Base-by-base conservation (phyloP, 495 filamentous ascomycete genomes). In the Darksidea phi region DNA sequence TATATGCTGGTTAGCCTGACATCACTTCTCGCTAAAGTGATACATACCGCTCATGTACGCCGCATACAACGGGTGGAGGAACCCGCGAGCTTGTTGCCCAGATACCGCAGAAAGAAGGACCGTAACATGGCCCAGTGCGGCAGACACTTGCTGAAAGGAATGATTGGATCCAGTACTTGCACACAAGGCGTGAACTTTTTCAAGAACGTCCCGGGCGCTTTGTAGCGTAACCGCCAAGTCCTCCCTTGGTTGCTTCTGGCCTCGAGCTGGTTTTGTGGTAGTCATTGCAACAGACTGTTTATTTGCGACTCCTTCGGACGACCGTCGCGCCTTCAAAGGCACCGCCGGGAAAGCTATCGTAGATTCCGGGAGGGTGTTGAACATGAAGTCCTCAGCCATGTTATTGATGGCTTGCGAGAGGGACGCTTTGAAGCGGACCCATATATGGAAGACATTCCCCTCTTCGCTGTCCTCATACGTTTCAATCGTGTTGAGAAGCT, bases 291-390 rank as follows among this genome's bases (percentile, higher is more conserved):
- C 32, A 32, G 38, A 15, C 15, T 37, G 53, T 15, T 57, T 45
- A 1, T 38, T 7, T 10, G 38, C 20, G n/a, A 18, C 47, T 34
- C 10, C 57, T 23, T 64, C 61, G 4, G 59, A 62, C 1, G 51
- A 43, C 23, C 21, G 51, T 20, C 36, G 43, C 15, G 71, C 66
- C 18, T 56, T 56, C 20, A 50, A 49, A 45, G 71, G 70, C 32
- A 91, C 76, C 2, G 88, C 84, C 8, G 91, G 90, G 59, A 91
- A 82, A 0, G 88, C 91, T 32, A 94, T 87, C 4, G 90, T 95
- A 6, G 94, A 97, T 60, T 98, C 94, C 7, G 90, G 88, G 23
- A 98, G 79, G 17, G 92, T 85, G 38, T 88, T 94, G 71, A 91
- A 95, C 1, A 92, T 86, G 10, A 91, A 86, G 75, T 97, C 90